Evolutionary conservation across 1,139 yeast genomes (phyloP), one percentile per base, ranked within the genome.

Genomic region (Pichia sp.): DNA sequence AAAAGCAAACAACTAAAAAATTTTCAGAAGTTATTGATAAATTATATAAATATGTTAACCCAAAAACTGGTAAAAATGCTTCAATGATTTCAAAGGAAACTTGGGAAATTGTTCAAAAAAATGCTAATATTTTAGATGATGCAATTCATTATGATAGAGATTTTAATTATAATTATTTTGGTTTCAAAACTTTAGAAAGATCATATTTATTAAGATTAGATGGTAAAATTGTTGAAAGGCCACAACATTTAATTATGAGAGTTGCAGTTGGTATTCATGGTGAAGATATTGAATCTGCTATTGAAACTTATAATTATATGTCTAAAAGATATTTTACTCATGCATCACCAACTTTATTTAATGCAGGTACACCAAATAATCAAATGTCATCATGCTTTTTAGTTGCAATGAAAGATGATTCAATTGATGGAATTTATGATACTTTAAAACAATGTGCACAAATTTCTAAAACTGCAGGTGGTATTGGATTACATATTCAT

Each of bases 1-100:
- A 89, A 69, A 88, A 85, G 64, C 95, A 84, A 67, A 89, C 97
- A 43, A 84, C 89, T 54, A 85, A 86, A 65, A 85, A 75, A 58
- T 91, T 84, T 58, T 82, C 94, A 35, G 82, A 79, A 55, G 95
- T 88, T 45, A 68, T 85, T 43, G 71, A 73, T 49, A 74, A 73
- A 46, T 69, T 88, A 54, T 84, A 75, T 62, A 71, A 69, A 46
- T 84, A 84, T 58, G 65, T 77, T 52, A 82, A 86, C 61, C 94
- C 95, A 41, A 78, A 75, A 55, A 84, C 82, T 35, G 80, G 70
- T 25, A 65, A 64, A 53, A 80, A 69, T 53, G 72, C 91, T 32
- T 79, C 81, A 26, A 73, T 75, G 77, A 67, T 75, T 44, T 72
- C 78, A 9, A 59, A 66, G 35, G 78, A 73, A 46, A 67, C 72